These are phyloP conservation scores for Jatropha podagrica DNA, from an alignment of 441 rosid genomes.

Conservation along the genomic window DNA sequence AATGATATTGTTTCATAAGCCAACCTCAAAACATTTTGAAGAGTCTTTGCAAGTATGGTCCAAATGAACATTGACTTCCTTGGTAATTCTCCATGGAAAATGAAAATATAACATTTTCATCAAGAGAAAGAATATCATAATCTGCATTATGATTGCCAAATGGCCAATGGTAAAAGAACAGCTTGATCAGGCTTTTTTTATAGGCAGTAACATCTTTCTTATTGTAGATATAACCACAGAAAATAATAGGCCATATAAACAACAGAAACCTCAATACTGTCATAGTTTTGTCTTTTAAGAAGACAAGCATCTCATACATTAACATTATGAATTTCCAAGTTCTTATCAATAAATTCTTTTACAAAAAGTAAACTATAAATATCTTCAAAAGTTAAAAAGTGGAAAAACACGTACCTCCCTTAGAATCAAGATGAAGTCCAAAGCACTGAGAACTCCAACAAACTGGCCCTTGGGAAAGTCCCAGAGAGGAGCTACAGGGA, in stretches of 20 bases:
- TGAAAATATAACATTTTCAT: neutral
- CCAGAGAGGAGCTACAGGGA: constrained; percentile 69
- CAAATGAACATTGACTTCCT: neutral
- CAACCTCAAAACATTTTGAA: neutral
- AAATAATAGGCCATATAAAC: neutral
- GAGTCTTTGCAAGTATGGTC: neutral
- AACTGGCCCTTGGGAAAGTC: constrained; percentile 51
- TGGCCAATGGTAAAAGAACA: neutral
- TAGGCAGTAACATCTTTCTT: neutral
- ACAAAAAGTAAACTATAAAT: neutral
- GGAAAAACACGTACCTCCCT: constrained; percentile 44
- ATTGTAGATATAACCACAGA: neutral
- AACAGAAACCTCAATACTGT: neutral
- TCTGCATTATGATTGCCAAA: neutral
- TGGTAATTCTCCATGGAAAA: constrained; percentile 3
- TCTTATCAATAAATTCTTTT: neutral
- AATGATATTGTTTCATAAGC: neutral
- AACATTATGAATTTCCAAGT: neutral
- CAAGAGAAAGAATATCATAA: neutral
- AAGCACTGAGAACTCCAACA: constrained; percentile 59
- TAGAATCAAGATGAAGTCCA: constrained; percentile 61
- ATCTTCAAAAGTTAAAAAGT: constrained; percentile 1
- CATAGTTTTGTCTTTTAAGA: neutral
- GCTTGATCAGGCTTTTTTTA: neutral
- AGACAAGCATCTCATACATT: neutral